Percentiles rank a stretch among this genome's conserved stretches.
Evolutionary conservation across 2,329 filamentous ascomycete species (phyloP).

Genomic region (Sporothrix schenckii): DNA sequence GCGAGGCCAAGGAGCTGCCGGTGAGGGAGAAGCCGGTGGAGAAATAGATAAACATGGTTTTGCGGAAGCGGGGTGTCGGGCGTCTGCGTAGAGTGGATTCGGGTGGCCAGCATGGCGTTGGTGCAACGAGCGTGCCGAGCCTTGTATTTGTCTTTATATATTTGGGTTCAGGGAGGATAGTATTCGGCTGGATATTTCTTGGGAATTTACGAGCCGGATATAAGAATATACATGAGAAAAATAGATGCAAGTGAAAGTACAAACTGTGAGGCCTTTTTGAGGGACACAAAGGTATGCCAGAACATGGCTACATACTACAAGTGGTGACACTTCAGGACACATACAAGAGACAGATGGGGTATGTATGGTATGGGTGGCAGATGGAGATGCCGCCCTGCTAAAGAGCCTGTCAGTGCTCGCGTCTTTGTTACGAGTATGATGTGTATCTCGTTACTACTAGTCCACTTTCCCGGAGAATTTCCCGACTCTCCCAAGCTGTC

Average conservation of each 20-base stretch:
- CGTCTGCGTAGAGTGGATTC: neutral
- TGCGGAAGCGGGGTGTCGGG: neutral
- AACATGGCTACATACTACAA: neutral
- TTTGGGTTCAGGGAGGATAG: slow-evolving; percentile 3
- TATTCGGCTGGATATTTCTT: neutral
- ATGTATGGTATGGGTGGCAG: neutral
- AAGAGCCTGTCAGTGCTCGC: neutral
- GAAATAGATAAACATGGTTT: slow-evolving; percentile 33
- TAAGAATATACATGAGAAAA: neutral
- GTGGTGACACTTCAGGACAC: neutral
- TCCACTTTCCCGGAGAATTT: neutral
- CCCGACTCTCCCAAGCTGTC: neutral
- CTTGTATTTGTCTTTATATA: neutral
- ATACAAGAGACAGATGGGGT: neutral
- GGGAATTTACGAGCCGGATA: neutral
- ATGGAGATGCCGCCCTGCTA: neutral
- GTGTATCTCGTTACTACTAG: neutral
- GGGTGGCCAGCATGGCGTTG: slow-evolving; percentile 6
- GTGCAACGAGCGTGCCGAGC: slow-evolving; percentile 7
- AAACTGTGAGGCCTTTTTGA: neutral
- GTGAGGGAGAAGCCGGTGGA: slow-evolving; percentile 42
- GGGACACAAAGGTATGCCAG: neutral
- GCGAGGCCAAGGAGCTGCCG: slow-evolving; percentile 40
- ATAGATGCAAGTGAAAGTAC: neutral
- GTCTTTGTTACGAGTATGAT: neutral